phyloP scores from a whole-genome alignment of 176 grass and related monocot species.

The Elymus sibiricus region DNA sequence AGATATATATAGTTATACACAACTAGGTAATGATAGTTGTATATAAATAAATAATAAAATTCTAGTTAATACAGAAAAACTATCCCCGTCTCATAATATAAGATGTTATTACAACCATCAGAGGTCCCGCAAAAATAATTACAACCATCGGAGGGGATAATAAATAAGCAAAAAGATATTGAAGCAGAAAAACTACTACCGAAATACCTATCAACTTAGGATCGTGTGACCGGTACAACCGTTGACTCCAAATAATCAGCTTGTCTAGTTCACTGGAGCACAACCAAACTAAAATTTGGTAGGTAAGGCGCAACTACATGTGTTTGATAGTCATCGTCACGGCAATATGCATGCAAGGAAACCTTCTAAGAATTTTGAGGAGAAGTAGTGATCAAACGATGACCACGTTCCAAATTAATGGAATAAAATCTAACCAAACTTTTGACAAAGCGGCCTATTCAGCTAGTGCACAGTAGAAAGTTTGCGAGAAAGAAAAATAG shows the following conservation, averaged over 20 bases:
- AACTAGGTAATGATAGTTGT: too few relatives aligned
- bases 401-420: background rate
- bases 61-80: too few relatives aligned
- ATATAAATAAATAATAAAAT: too few relatives aligned
- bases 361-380: background rate
- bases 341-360: background rate
- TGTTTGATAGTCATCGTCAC: background rate
- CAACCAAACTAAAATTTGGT: slow-evolving; percentile 22
- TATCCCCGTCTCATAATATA: too few relatives aligned
- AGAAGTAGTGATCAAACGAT: background rate
- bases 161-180: too few relatives aligned
- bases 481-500: background rate
- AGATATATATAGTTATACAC: too few relatives aligned
- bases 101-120: too few relatives aligned
- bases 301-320: slow-evolving; percentile 14
- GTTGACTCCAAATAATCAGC: slow-evolving; percentile 15
- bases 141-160: too few relatives aligned
- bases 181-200: background rate
- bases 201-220: background rate
- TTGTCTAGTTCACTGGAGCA: slow-evolving; percentile 13
- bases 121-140: too few relatives aligned
- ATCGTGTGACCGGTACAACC: background rate
- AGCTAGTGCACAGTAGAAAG: background rate
- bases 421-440: slow-evolving; percentile 16
- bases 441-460: slow-evolving; percentile 14